These are phyloP conservation scores for Candida silvatica DNA, from an alignment of 805 yeast genomes.

Conservation along the genomic window DNA sequence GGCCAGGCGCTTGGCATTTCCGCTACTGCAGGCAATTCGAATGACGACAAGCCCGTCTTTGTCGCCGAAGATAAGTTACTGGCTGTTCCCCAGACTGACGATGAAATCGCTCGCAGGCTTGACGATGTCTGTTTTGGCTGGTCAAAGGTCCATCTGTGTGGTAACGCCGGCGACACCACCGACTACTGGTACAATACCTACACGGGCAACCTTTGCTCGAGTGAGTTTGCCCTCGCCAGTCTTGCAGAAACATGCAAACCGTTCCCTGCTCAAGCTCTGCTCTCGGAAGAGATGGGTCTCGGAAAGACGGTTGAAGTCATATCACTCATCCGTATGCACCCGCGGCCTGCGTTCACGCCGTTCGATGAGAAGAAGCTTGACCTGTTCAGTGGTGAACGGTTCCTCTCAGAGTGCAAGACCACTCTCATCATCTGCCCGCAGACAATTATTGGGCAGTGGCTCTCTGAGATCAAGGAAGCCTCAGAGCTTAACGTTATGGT, in stretches of 20 bases:
- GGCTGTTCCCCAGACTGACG: slow-evolving; percentile 7
- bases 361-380: slow-evolving; percentile 22
- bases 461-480: slow-evolving; percentile 50
- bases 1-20: slow-evolving; percentile 21
- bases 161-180: background rate
- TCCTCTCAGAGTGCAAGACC: slow-evolving; percentile 47
- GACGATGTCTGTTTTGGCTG: slow-evolving; percentile 48
- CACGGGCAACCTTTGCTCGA: slow-evolving; percentile 37
- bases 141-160: slow-evolving; percentile 22
- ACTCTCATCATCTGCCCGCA: slow-evolving; percentile 83
- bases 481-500: slow-evolving; percentile 51
- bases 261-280: slow-evolving; percentile 53
- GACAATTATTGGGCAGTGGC: slow-evolving; percentile 82
- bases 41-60: slow-evolving; percentile 1
- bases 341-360: slow-evolving; percentile 28
- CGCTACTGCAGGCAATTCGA: slow-evolving; percentile 6
- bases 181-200: slow-evolving; percentile 39
- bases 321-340: slow-evolving; percentile 55
- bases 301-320: slow-evolving; percentile 90
- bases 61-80: background rate
- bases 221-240: slow-evolving; percentile 16
- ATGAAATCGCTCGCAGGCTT: slow-evolving; percentile 24
- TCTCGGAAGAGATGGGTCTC: slow-evolving; percentile 96
- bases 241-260: slow-evolving; percentile 13
- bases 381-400: slow-evolving; percentile 32